phyloP scores from a whole-genome alignment of 352 stramenopile species.

The Pythium grandisporangium region DNA sequence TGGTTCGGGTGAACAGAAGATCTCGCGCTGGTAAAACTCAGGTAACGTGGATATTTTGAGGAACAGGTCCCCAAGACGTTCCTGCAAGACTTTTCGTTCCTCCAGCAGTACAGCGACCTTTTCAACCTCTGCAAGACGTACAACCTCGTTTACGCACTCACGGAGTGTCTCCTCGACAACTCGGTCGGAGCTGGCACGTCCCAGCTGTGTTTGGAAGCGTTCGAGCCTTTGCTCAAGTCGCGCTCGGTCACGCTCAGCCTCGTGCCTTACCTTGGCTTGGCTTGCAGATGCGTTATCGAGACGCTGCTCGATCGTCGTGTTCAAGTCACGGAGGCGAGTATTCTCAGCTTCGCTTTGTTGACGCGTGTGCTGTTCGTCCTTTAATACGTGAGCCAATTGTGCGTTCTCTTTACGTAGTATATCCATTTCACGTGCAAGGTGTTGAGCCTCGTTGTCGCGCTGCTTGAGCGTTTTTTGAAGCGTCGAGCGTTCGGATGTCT shows the following conservation, averaged over 20 bases:
- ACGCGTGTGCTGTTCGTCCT: constrained; percentile 17
- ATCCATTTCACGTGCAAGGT: constrained; percentile 26
- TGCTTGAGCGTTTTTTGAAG: constrained; percentile 47
- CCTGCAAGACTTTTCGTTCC: constrained; percentile 60
- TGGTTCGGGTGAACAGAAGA: constrained; percentile 73
- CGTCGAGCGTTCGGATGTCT: constrained; percentile 41
- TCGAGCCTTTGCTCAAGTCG: constrained; percentile 30
- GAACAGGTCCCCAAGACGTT: constrained; percentile 61
- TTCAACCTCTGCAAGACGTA: constrained; percentile 41
- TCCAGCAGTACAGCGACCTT: constrained; percentile 47
- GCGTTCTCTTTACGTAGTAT: constrained; percentile 33
- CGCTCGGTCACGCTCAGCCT: constrained; percentile 20
- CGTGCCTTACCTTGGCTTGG: constrained; percentile 12
- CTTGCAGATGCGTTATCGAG: constrained; percentile 14
- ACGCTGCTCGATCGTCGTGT: constrained; percentile 18
- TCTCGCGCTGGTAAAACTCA: constrained; percentile 80
- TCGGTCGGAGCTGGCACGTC: constrained; percentile 24
- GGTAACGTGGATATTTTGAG: constrained; percentile 78
- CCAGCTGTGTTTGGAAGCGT: constrained; percentile 52
- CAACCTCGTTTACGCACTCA: constrained; percentile 46
- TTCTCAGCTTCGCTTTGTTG: constrained; percentile 16
- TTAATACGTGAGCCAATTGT: constrained; percentile 25
- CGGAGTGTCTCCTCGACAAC: constrained; percentile 48
- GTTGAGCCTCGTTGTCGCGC: constrained; percentile 21
- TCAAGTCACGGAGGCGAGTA: constrained; percentile 12